Evolutionary conservation across 352 stramenopile species (phyloP).

Genomic region (Globisporangium yorkense): DNA sequence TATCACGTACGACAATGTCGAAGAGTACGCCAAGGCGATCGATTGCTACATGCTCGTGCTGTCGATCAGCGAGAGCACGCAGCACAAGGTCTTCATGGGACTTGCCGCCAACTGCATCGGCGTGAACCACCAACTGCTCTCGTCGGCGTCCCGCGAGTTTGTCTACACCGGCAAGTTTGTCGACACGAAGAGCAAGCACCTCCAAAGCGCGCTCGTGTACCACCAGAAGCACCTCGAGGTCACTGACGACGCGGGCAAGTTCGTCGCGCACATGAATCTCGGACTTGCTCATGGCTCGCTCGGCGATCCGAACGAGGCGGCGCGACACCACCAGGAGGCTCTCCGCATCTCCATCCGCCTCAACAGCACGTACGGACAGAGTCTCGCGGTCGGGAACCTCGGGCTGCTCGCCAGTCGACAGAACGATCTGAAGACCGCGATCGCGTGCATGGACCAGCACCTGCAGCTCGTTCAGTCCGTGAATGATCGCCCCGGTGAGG

Average conservation of each 20-base stretch:
- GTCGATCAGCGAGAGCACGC: conserved; percentile 75
- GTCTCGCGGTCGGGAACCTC: conserved; percentile 84
- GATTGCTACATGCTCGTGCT: conserved; percentile 85
- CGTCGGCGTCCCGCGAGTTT: conserved; percentile 47
- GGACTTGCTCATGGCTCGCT: conserved; percentile 74
- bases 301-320: conserved; percentile 56
- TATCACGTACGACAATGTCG: conserved; percentile 85
- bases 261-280: conserved; percentile 84
- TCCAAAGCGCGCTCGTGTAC: conserved; percentile 51
- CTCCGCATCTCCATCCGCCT: conserved; percentile 81
- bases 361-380: conserved; percentile 82
- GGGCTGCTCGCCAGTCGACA: conserved; percentile 81
- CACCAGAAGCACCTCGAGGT: conserved; percentile 76
- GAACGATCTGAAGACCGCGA: conserved; percentile 68
- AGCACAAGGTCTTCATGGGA: conserved; percentile 68
- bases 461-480: conserved; percentile 86
- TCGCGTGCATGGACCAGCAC: conserved; percentile 87
- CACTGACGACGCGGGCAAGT: conserved; percentile 80
- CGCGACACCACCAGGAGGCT: conserved; percentile 82
- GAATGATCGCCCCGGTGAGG: conserved; percentile 65
- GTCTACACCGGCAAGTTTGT: conserved; percentile 76
- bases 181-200: conserved; percentile 31
- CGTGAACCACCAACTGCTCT: conserved; percentile 81
- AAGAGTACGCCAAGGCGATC: conserved; percentile 78
- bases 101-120: conserved; percentile 87